Conservation (phyloP, 495 filamentous ascomycete species). For the Aspergillus sparsus region DNA sequence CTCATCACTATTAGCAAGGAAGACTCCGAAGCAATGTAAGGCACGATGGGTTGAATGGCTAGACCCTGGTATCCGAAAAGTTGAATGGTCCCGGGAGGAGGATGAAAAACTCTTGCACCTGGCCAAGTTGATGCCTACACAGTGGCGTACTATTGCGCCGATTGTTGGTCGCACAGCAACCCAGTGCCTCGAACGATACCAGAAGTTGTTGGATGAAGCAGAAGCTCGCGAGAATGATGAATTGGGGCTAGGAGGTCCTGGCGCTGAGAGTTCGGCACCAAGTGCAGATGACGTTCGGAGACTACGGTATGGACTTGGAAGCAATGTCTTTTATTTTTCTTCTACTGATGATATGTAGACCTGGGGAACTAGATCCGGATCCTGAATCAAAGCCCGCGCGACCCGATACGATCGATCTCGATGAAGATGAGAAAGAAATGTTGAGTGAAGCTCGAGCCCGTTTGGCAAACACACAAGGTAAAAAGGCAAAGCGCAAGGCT, state of each 20-base stretch:
- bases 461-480: slow-evolving; percentile 95
- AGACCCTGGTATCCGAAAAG: slow-evolving; percentile 94
- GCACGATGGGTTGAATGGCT: slow-evolving; percentile 98
- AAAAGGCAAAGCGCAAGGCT: slow-evolving; percentile 98
- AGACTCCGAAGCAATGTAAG: slow-evolving; percentile 99
- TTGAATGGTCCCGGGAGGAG: slow-evolving; percentile 98
- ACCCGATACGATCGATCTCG: slow-evolving; percentile 95
- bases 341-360: slow-evolving; percentile 47
- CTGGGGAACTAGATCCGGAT: slow-evolving; percentile 93
- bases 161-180: slow-evolving; percentile 96
- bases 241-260: slow-evolving; percentile 84
- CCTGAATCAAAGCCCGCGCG: slow-evolving; percentile 96
- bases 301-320: slow-evolving; percentile 53
- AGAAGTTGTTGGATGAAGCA: slow-evolving; percentile 93
- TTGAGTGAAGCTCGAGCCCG: slow-evolving; percentile 94
- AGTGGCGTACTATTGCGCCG: slow-evolving; percentile 97
- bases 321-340: not conserved
- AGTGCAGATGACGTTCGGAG: slow-evolving; percentile 91
- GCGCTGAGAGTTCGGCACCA: slow-evolving; percentile 83
- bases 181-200: slow-evolving; percentile 94
- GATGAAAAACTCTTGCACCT: slow-evolving; percentile 96
- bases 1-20: slow-evolving; percentile 93
- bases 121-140: slow-evolving; percentile 97
- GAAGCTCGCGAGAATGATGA: slow-evolving; percentile 85
- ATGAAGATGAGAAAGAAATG: slow-evolving; percentile 99